Evolutionary conservation across 805 yeast genomes (phyloP).

Genomic region (Candida morakotiae): DNA sequence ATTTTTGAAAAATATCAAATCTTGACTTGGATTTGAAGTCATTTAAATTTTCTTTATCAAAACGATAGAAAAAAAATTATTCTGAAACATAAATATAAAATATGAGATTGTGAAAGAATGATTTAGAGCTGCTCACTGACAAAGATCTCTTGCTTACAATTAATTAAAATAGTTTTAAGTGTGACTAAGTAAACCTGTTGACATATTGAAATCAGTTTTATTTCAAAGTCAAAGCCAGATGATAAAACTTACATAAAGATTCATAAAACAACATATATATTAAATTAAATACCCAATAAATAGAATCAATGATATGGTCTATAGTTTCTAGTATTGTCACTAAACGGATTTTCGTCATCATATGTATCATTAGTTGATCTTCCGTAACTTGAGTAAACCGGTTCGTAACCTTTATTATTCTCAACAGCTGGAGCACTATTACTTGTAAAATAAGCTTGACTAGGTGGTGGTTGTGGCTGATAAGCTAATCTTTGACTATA

Average conservation of each 20-base stretch:
- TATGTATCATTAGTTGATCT: slow-evolving; percentile 1
- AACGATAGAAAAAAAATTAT: background rate
- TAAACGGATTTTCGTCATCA: slow-evolving; percentile 4
- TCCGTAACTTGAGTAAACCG: slow-evolving; percentile 7
- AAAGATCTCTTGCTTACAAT: too few relatives aligned
- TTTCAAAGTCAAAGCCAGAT: too few relatives aligned
- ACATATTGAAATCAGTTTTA: too few relatives aligned
- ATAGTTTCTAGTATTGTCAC: slow-evolving; percentile 1
- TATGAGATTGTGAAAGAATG: background rate
- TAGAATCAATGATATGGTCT: slow-evolving; percentile 4
- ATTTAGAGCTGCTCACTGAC: too few relatives aligned
- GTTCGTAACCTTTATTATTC: slow-evolving; percentile 10
- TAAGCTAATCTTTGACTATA: slow-evolving; percentile 6
- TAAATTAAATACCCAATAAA: background rate
- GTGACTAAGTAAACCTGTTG: too few relatives aligned
- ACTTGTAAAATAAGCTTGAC: slow-evolving; percentile 8
- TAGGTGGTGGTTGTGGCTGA: slow-evolving; percentile 9
- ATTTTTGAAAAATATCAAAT: slow-evolving; percentile 49
- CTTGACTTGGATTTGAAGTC: slow-evolving; percentile 48
- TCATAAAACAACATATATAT: background rate
- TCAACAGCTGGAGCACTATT: slow-evolving; percentile 3
- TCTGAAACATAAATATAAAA: too few relatives aligned
- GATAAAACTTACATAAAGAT: background rate
- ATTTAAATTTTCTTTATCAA: background rate
- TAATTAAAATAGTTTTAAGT: too few relatives aligned